Evolutionary conservation across 78 protist genomes (phyloP), one percentile per base, ranked within the genome.

Genomic region (Dictyostelium purpureum): DNA sequence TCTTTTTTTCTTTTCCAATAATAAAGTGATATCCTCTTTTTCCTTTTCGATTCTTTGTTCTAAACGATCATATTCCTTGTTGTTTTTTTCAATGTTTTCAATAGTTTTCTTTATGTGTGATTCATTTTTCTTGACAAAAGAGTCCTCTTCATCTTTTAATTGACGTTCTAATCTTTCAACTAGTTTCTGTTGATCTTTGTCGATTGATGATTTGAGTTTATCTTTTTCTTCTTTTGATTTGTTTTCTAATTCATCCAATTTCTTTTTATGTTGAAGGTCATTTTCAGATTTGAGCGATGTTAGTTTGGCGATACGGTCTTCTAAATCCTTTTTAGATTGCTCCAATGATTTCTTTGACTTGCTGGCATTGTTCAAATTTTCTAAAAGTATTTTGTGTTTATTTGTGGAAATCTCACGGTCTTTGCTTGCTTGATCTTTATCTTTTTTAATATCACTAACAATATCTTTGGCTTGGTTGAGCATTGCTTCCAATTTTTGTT

Each of bases 1-100:
- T 77, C 85, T 77, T 77, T 77, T 77, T 59, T 57, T 77, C 57
- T 38, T 77, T 28, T 77, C 85, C n/a, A 77, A 57, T 21, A 14
- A 54, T 26, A 77, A 24, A 24, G 18, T 28, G 1, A 24, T 40
- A n/a, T 52, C 54, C 40, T 77, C 85, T 59, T 57, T 77, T 52
- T 77, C 85, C 14, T 52, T 38, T 31, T 35, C 40, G 24, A 52
- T 77, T 35, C 57, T 57, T 21, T 77, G 59, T 24, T 35, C 71
- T 16, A 57, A 16, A 57, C 92, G 37, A 16, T 59, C 65, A 0
- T 33, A 45, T 28, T 85, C 82, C 19, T 59, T 43, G 33, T 85
- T 73, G 16, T 51, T 24, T 42, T 57, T 82, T 35, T 14, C 24
- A 18, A 69, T 67, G 19, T 61, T n/a, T 0, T 57, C 52, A 14